Evolutionary conservation across 495 filamentous ascomycete species (phyloP).

Genomic region (Entonaema liquescens): DNA sequence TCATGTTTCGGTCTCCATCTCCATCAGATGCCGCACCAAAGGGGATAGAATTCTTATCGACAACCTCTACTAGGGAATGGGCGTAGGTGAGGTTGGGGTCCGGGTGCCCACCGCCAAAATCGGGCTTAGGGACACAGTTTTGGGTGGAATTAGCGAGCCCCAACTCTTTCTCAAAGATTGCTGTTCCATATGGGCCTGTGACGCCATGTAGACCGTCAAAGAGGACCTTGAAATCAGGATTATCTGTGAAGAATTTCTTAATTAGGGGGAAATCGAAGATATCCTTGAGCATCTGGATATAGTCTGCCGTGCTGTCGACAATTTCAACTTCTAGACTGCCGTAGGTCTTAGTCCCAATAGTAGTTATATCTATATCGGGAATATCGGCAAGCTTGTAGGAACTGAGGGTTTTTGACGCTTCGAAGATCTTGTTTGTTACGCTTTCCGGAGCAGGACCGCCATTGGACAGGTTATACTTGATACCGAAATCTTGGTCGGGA

Average conservation of each 20-base stretch:
- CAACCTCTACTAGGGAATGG: conserved; percentile 90
- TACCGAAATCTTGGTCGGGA: conserved; percentile 92
- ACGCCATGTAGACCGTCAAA: conserved; percentile 96
- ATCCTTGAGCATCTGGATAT: conserved; percentile 92
- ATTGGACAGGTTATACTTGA: conserved; percentile 98
- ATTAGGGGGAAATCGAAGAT: conserved; percentile 98
- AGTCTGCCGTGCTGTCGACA: conserved; percentile 90
- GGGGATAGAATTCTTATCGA: conserved; percentile 89
- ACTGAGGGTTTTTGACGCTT: conserved; percentile 83
- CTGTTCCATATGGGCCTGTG: conserved; percentile 92
- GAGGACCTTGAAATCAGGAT: conserved; percentile 94
- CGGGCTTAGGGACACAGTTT: conserved; percentile 90
- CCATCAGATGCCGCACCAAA: conserved; percentile 97
- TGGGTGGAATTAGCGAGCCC: conserved; percentile 84
- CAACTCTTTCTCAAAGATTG: conserved; percentile 93
- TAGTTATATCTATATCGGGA: conserved; percentile 83
- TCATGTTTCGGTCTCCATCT: conserved; percentile 99
- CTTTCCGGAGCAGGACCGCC: conserved; percentile 94
- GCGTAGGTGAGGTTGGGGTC: conserved; percentile 99
- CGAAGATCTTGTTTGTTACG: conserved; percentile 97
- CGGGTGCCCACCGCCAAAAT: conserved; percentile 96
- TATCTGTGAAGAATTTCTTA: conserved; percentile 84
- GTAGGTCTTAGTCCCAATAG: conserved; percentile 83
- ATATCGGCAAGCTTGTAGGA: conserved; percentile 93
- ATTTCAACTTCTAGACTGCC: conserved; percentile 92